Conservation (phyloP, 2,329 filamentous ascomycete genomes). For the Trematosphaeria pertusa region DNA sequence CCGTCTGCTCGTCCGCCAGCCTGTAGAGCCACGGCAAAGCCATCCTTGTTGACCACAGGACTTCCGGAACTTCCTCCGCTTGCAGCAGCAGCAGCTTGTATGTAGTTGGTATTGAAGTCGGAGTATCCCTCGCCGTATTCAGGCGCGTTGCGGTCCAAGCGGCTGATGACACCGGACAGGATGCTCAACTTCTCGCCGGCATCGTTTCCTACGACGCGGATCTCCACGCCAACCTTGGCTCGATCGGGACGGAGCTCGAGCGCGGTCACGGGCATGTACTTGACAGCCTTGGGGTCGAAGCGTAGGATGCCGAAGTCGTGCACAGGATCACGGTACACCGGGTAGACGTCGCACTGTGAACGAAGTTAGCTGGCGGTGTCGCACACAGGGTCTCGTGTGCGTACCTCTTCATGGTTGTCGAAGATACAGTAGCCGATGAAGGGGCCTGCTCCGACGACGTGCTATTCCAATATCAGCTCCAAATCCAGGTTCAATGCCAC, state of each 20-base stretch:
- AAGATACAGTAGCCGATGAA: constrained; percentile 99
- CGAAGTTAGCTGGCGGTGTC: constrained; percentile 14
- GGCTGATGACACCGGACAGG: constrained; percentile 94
- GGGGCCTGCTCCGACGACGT: constrained; percentile 92
- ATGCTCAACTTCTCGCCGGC: constrained; percentile 98
- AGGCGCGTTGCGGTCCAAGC: constrained; percentile 93
- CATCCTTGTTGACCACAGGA: constrained; percentile 95
- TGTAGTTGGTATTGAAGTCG: constrained; percentile 96
- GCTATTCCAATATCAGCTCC: constrained; percentile 55
- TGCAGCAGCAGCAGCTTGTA: constrained; percentile 95
- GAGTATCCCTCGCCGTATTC: constrained; percentile 98
- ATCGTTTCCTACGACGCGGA: constrained; percentile 97
- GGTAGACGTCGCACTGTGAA: constrained; percentile 84
- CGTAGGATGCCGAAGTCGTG: constrained; percentile 98
- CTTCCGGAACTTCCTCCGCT: constrained; percentile 98
- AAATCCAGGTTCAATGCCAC: not conserved
- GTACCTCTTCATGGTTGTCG: constrained; percentile 89
- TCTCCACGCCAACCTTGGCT: constrained; percentile 88
- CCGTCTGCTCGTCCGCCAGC: constrained; percentile 93
- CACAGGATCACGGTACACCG: constrained; percentile 96
- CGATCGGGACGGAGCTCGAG: constrained; percentile 83
- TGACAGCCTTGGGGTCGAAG: constrained; percentile 94
- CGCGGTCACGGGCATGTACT: constrained; percentile 91
- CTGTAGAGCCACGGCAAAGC: constrained; percentile 88
- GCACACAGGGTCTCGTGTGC: constrained; percentile 19